Evolutionary conservation across 345 rosid genomes (phyloP).

Genomic region (Jatropha curcas): DNA sequence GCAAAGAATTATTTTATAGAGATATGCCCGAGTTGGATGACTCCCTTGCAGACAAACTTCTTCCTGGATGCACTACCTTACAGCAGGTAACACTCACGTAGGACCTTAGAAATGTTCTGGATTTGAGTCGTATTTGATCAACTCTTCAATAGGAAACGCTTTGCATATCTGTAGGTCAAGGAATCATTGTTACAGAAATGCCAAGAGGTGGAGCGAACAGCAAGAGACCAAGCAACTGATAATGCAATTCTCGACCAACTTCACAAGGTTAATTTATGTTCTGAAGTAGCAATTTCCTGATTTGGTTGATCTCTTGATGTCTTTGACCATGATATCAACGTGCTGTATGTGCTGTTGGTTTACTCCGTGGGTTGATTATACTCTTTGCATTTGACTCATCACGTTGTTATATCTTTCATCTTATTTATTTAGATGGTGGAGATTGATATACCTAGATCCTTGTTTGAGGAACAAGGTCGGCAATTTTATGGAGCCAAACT

Average conservation of each 20-base stretch:
- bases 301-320: constrained; percentile 11
- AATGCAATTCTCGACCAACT: constrained; percentile 90
- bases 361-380: not conserved
- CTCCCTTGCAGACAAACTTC: constrained; percentile 78
- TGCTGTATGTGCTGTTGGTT: not conserved
- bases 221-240: constrained; percentile 91
- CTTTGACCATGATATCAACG: not conserved
- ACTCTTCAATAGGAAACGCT: not conserved
- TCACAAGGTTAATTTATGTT: constrained; percentile 47
- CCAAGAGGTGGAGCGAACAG: constrained; percentile 70
- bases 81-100: constrained; percentile 51
- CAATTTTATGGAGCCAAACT: constrained; percentile 89
- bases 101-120: constrained; percentile 7
- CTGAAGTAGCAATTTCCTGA: constrained; percentile 16
- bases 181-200: constrained; percentile 67
- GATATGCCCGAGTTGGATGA: constrained; percentile 78
- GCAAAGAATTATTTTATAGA: constrained; percentile 83
- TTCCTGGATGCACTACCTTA: constrained; percentile 77
- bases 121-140: not conserved
- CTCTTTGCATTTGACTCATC: not conserved
- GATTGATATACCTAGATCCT: constrained; percentile 77
- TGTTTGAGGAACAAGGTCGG: constrained; percentile 96
- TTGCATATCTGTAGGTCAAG: constrained; percentile 59
- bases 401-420: not conserved
- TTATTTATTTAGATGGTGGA: constrained; percentile 70